Evolutionary conservation across 768 basidiomycete genomes (phyloP).

Genomic region (Macrolepiota albuminosa): DNA sequence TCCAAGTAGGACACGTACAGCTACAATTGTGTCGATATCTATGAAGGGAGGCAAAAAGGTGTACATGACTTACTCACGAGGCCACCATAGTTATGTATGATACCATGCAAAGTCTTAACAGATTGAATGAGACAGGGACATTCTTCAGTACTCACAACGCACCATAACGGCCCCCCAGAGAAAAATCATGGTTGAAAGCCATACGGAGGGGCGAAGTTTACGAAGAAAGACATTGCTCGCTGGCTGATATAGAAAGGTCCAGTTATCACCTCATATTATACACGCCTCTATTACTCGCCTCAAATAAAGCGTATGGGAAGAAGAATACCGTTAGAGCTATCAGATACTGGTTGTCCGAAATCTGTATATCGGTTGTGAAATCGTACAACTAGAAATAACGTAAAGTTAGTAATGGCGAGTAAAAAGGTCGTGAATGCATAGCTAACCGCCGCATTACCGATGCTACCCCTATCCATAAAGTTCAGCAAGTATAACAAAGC

Average conservation of each 20-base stretch:
- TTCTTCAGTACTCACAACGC: background rate
- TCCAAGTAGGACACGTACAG: conserved; percentile 60
- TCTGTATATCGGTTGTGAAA: conserved; percentile 50
- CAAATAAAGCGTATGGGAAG: conserved; percentile 67
- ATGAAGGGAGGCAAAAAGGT: background rate
- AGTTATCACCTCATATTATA: background rate
- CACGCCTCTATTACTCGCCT: conserved; percentile 35
- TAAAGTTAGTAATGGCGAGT: conserved; percentile 2
- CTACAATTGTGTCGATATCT: conserved; percentile 24
- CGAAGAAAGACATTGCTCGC: conserved; percentile 59
- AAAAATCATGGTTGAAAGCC: conserved; percentile 50
- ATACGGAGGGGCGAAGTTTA: conserved; percentile 59
- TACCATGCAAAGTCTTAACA: conserved; percentile 55
- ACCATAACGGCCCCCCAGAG: conserved; percentile 49
- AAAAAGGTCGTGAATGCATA: background rate
- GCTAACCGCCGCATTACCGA: conserved; percentile 70
- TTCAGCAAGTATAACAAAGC: conserved; percentile 69
- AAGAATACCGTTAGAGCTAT: conserved; percentile 73
- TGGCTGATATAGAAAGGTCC: conserved; percentile 33
- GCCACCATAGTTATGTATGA: conserved; percentile 55
- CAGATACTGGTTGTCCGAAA: conserved; percentile 60
- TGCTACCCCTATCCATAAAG: conserved; percentile 62
- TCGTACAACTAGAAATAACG: conserved; percentile 45
- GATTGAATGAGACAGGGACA: background rate
- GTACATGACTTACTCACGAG: conserved; percentile 44